Base-by-base conservation (phyloP, 2,329 filamentous ascomycete species). In the Venturiaceae sp. region DNA sequence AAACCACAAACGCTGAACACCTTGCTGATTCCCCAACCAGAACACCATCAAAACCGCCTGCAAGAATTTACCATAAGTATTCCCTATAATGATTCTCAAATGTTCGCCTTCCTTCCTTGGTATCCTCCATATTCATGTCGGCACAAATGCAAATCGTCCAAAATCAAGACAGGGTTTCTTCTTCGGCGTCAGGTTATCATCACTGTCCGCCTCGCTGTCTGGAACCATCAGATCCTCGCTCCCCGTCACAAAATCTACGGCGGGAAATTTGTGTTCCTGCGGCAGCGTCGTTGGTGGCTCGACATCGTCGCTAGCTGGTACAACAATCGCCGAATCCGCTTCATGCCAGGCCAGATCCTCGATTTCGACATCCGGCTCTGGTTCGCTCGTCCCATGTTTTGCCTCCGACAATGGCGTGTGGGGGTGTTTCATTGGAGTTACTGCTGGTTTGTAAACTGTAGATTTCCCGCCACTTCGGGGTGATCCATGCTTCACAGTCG, bases 201-300 rank as follows among this genome's bases (percentile, higher is more conserved):
- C 52, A 36, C 23, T 39, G 19, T 60, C 58, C 6, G 26, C 55
- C 34, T 60, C 58, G 28, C 58, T 60, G 13, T 57, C 58, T 3
- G 58, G 53, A 19, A 60, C 56, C 26, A 60, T 26, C 4, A 60
- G 36, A 53, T 60, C 58, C 50, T 60, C 58, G 28, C 54, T 60
- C 2, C 58, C 58, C 21, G 41, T 32, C 23, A 52, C 13, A n/a
- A 44, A 16, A 7, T 34, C 36, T 9, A 21, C 19, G 33, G 19
- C 54, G 33, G 23, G n/a, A 28, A 47, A 53, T 14, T 46, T 28
- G 8, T 36, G 30, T 23, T 46, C 28, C 7, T 26, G 26, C 11
- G 21, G 23, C 7, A 32, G 46, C 19, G 57, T 36, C 7, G 34
- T 36, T 33, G 58, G 52, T 28, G 34, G 30, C 26, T 39, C 53